phyloP scores from a whole-genome alignment of 2,329 filamentous ascomycete species.

The Xylariaceae sp. region DNA sequence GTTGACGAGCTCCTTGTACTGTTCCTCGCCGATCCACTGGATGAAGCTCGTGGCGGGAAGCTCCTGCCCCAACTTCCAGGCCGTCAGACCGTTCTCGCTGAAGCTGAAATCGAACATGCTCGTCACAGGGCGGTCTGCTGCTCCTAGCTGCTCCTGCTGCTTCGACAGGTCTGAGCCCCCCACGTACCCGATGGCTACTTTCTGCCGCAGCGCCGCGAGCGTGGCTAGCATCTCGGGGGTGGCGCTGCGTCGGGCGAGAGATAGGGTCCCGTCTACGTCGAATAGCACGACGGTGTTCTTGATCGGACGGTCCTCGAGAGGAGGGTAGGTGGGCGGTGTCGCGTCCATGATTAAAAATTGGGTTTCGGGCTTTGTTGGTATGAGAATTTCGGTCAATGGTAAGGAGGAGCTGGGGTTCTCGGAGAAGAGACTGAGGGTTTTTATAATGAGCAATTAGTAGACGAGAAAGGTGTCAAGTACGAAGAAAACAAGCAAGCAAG shows the following conservation, averaged over 20 bases:
- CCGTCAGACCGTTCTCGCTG: constrained; percentile 93
- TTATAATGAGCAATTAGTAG: no score
- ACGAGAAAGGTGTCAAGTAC: background rate
- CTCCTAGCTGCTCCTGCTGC: constrained; percentile 94
- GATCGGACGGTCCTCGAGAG: constrained; percentile 82
- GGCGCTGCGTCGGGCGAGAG: constrained; percentile 75
- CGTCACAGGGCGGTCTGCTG: constrained; percentile 71
- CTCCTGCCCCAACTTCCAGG: constrained; percentile 80
- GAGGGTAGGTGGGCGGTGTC: constrained; percentile 62
- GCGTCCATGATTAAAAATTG: constrained; percentile 51
- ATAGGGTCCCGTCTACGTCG: constrained; percentile 94
- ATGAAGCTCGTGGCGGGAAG: constrained; percentile 88
- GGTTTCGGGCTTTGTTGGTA: background rate
- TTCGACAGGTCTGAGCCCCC: constrained; percentile 91
- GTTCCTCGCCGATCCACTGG: constrained; percentile 82
- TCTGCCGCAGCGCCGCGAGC: constrained; percentile 81
- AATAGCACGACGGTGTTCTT: constrained; percentile 95
- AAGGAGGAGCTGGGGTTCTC: background rate
- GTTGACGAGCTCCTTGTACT: constrained; percentile 78
- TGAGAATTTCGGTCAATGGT: background rate
- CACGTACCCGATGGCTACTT: constrained; percentile 89
- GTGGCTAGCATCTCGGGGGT: constrained; percentile 83
- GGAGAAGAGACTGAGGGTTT: no score
- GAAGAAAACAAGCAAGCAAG: background rate
- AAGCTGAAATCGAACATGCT: constrained; percentile 97